phyloP scores from a whole-genome alignment of 2,329 filamentous ascomycete species.

The Chaetomium strumarium region DNA sequence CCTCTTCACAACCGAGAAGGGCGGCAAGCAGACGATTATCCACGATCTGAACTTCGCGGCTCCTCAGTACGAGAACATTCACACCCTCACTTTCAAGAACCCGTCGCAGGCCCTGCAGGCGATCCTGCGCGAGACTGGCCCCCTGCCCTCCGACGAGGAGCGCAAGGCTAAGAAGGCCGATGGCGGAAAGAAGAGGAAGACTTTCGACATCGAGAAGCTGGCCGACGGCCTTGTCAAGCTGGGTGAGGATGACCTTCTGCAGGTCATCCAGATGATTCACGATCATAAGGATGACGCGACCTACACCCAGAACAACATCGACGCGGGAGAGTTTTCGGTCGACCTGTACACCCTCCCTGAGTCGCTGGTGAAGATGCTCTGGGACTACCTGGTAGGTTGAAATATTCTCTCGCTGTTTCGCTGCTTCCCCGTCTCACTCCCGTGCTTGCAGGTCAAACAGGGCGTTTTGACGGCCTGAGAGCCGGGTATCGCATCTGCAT shows the following conservation, averaged over 20 bases:
- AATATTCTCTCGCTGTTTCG: neutral
- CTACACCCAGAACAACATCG: slow-evolving; percentile 95
- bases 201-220: slow-evolving; percentile 89
- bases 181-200: slow-evolving; percentile 71
- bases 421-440: too few species aligned
- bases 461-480: slow-evolving; percentile 13
- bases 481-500: slow-evolving; percentile 7
- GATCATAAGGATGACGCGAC: slow-evolving; percentile 93
- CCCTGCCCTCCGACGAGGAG: slow-evolving; percentile 70
- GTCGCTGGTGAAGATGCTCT: slow-evolving; percentile 81
- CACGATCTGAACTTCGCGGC: slow-evolving; percentile 92
- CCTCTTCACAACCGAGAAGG: slow-evolving; percentile 78
- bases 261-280: slow-evolving; percentile 96
- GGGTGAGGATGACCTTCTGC: slow-evolving; percentile 84
- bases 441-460: slow-evolving; percentile 14
- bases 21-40: slow-evolving; percentile 66
- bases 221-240: slow-evolving; percentile 87
- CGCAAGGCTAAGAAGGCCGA: slow-evolving; percentile 59
- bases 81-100: slow-evolving; percentile 83
- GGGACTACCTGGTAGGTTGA: slow-evolving; percentile 66
- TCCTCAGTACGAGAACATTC: slow-evolving; percentile 74
- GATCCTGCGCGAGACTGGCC: slow-evolving; percentile 74
- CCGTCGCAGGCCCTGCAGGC: slow-evolving; percentile 80
- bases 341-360: slow-evolving; percentile 98
- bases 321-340: slow-evolving; percentile 96